Evolutionary conservation across 768 basidiomycete species (phyloP).

Genomic region (Lentinula raphanica): DNA sequence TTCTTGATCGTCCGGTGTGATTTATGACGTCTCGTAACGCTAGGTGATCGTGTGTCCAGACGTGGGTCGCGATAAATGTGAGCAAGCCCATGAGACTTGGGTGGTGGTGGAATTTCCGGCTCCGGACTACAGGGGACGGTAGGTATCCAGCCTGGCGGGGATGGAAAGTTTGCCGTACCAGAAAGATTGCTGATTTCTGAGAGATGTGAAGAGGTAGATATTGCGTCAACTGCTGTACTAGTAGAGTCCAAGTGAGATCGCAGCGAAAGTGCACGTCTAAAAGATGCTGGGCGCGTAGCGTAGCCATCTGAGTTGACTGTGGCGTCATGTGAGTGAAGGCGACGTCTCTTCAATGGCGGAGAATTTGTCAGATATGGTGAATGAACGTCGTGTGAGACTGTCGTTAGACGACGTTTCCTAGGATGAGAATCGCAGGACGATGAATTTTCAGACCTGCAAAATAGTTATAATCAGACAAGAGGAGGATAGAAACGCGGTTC

Average conservation of each 20-base stretch:
- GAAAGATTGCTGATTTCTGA: not conserved
- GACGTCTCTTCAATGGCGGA: not conserved
- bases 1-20: not conserved
- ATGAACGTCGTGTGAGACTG: not conserved
- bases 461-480: not conserved
- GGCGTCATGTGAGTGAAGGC: not conserved
- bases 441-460: not conserved
- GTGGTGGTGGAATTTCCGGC: not conserved
- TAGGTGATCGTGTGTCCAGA: not conserved
- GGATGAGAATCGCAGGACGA: not conserved
- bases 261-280: slow-evolving; percentile 1
- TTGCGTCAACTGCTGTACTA: too few relatives aligned
- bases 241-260: not conserved
- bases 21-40: not conserved
- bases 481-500: not conserved
- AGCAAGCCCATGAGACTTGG: not conserved
- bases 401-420: not conserved
- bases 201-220: not conserved
- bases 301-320: not conserved
- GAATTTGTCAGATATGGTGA: not conserved
- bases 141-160: not conserved
- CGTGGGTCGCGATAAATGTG: not conserved
- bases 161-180: not conserved
- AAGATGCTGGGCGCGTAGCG: not conserved
- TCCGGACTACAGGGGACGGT: slow-evolving; percentile 5